Conservation (phyloP, 148 eudicot species). For the Polygonum aviculare region DNA sequence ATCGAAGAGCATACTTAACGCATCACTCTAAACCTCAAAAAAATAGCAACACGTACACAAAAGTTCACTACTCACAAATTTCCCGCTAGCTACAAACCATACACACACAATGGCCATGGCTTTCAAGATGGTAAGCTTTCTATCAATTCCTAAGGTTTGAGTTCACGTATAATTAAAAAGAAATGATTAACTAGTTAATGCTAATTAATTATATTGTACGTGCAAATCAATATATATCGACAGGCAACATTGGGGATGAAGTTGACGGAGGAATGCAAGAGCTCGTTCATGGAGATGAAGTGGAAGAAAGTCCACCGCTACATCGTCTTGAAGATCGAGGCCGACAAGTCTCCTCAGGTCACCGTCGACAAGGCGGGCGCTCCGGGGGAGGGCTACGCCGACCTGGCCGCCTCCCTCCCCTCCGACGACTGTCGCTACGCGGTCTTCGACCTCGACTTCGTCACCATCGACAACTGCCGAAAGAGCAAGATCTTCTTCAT, state of each 20-base stretch:
- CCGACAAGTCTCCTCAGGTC: constrained; percentile 49
- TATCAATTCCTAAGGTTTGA: background rate
- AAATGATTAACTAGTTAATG: background rate
- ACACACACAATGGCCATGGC: constrained; percentile 81
- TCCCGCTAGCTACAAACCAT: background rate
- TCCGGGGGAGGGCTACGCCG: constrained; percentile 60
- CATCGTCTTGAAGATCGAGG: constrained; percentile 84
- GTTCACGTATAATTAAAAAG: background rate
- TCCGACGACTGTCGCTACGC: constrained; percentile 87
- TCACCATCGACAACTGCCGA: constrained; percentile 80
- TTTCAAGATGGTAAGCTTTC: constrained; percentile 69
- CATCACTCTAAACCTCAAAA: background rate
- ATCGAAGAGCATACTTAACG: background rate
- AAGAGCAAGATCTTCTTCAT: constrained; percentile 99
- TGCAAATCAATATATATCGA: too few species aligned
- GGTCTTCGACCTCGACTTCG: constrained; percentile 84
- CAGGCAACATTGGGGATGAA: constrained; percentile 85
- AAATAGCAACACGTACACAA: background rate
- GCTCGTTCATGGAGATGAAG: constrained; percentile 95
- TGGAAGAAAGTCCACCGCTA: constrained; percentile 89
- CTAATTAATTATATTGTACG: background rate
- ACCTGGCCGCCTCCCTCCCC: constrained; percentile 76
- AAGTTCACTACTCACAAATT: background rate
- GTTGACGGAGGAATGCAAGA: constrained; percentile 90
- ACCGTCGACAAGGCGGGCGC: constrained; percentile 84